Evolutionary conservation across 371 early-diverging fungal species (phyloP).

Genomic region (Entomophthora muscae): DNA sequence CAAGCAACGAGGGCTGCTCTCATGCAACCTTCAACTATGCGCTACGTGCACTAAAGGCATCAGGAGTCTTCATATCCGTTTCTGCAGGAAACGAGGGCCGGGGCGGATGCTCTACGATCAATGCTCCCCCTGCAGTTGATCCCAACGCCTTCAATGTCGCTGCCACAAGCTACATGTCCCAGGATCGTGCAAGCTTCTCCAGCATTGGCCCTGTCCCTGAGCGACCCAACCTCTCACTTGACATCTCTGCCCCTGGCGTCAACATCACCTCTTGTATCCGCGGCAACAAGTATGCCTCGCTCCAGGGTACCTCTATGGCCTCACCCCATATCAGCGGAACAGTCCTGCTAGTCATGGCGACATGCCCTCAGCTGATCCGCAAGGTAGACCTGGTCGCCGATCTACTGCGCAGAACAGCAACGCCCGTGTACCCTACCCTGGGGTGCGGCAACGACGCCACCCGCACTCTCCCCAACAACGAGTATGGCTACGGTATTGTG

Average conservation of each 20-base stretch:
- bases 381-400: background rate
- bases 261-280: too few relatives aligned
- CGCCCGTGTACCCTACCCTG: background rate
- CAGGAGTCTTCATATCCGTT: background rate
- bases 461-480: background rate
- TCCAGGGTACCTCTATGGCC: too few relatives aligned
- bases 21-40: background rate
- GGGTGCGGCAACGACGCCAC: background rate
- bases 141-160: background rate
- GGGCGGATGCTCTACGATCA: background rate
- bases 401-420: background rate
- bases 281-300: too few relatives aligned
- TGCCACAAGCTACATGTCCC: background rate
- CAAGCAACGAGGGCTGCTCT: background rate
- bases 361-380: background rate
- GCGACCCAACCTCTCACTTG: slow-evolving; percentile 54
- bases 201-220: background rate
- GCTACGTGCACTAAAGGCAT: background rate
- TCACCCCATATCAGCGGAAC: too few relatives aligned
- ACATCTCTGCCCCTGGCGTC: too few relatives aligned
- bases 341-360: too few relatives aligned
- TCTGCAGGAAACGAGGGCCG: background rate
- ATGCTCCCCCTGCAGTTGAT: background rate
- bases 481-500: slow-evolving; percentile 1
- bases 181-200: background rate